Base-by-base conservation (phyloP, 2,329 filamentous ascomycete genomes). In the Aspergillus sojae region DNA sequence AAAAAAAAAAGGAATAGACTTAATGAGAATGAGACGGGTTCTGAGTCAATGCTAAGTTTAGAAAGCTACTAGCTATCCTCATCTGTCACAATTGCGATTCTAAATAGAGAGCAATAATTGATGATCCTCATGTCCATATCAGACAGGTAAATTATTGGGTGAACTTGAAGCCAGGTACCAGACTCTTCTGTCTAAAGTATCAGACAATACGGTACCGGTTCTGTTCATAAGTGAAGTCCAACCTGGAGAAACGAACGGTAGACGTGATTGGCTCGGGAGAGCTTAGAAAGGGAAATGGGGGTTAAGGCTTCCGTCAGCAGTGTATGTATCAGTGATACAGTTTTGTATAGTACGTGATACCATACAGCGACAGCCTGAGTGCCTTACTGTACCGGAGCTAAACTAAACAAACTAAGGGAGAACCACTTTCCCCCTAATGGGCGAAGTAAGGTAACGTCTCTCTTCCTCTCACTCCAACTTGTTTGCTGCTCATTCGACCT, bases 261-360 rank as follows among this genome's bases (percentile, higher is more conserved):
- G 56, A 60, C 61, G 67, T 75, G 71, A 72, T 73, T 73, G 70
- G 46, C 16, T 14, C 4, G 26, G 71, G 50, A 64, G 55, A 65
- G 43, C 57, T 34, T 65, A 58, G 39, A 63, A 61, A 70, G 65
- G 65, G 67, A 70, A 74, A 74, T 67, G 70, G 71, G 71, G 70
- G 23, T 26, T 26, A 55, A 16, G 9, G 41, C 39, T 41, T 19
- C 16, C 9, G 9, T 23, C n/a, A 46, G n/a, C 10, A 4, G 11
- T 46, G 9, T 14, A 12, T 12, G 43, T 48, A 26, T 28, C 23
- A 6, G 5, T 34, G 45, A 56, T 61, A 53, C 50, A 43, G 21
- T 14, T n/a, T 14, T 36, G 30, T 14, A 26, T 19, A 21, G 34
- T 45, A 46, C 45, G 2, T 14, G 12, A 21, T 48, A 48, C 45